Conservation (phyloP, 2,329 filamentous ascomycete genomes). For the Cladosporium sp. region DNA sequence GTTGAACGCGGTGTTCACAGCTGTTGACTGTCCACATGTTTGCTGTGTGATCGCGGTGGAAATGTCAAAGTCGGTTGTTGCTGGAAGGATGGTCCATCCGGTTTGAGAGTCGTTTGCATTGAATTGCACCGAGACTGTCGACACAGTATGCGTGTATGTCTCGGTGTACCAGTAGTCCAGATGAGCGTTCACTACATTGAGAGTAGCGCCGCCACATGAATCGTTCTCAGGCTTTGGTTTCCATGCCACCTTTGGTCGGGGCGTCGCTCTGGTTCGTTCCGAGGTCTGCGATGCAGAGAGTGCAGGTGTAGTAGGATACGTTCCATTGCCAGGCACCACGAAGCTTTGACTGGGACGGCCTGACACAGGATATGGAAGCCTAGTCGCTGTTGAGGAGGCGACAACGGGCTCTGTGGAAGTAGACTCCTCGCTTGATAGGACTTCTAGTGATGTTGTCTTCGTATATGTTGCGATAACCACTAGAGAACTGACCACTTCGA, state of each 20-base stretch:
- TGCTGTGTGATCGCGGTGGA: conserved; percentile 32
- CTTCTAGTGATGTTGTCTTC: background rate
- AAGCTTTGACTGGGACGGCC: background rate
- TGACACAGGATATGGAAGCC: conserved; percentile 10
- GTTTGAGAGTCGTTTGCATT: conserved; percentile 31
- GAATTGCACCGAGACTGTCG: conserved; percentile 34
- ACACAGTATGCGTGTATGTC: conserved; percentile 36
- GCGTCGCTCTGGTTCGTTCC: background rate
- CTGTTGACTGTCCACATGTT: conserved; percentile 27
- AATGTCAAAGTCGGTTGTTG: conserved; percentile 36
- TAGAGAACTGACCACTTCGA: conserved; percentile 8
- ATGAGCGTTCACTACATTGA: conserved; percentile 37
- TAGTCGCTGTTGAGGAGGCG: background rate
- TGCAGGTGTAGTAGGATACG: background rate
- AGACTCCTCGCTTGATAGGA: background rate
- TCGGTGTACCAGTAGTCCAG: conserved; percentile 39
- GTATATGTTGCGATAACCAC: conserved; percentile 13
- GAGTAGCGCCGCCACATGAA: conserved; percentile 33
- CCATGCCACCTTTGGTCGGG: background rate
- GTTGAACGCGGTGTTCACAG: conserved; percentile 23
- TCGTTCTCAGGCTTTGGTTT: conserved; percentile 15
- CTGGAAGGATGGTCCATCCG: conserved; percentile 35
- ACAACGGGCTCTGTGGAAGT: background rate
- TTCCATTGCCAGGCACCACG: background rate
- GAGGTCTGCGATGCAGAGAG: conserved; percentile 7